Evolutionary conservation across 805 yeast species (phyloP).

Genomic region (Wickerhamiella domercqiae): DNA sequence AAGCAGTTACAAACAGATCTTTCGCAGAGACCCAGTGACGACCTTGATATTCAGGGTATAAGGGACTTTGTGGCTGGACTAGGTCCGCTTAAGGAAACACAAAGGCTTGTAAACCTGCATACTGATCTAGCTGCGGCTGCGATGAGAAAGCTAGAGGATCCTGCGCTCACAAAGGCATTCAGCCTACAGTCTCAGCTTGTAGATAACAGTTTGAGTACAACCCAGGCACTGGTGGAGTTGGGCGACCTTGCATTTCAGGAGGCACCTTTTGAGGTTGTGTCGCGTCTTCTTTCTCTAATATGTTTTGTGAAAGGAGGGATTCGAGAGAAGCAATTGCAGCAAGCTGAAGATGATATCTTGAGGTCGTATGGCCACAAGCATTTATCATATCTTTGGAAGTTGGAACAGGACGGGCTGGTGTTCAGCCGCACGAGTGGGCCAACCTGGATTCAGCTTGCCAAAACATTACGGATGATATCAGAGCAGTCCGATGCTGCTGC

Average conservation of each 20-base stretch:
- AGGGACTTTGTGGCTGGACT: conserved; percentile 57
- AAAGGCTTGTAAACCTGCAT: conserved; percentile 54
- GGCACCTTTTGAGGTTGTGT: conserved; percentile 29
- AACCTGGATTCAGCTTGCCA: neutral
- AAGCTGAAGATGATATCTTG: conserved; percentile 31
- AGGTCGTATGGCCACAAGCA: conserved; percentile 51
- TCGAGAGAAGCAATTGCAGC: conserved; percentile 40
- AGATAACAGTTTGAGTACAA: conserved; percentile 32
- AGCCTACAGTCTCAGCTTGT: conserved; percentile 44
- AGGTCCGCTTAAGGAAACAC: conserved; percentile 49
- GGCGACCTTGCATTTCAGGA: conserved; percentile 36
- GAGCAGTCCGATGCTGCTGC: conserved; percentile 8
- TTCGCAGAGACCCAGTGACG: conserved; percentile 27
- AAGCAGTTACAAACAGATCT: conserved; percentile 53
- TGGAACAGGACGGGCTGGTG: conserved; percentile 36
- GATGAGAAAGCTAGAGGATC: conserved; percentile 31
- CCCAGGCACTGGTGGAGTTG: conserved; percentile 28
- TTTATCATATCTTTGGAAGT: conserved; percentile 32
- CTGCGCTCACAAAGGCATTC: conserved; percentile 18
- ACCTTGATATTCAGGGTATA: conserved; percentile 51
- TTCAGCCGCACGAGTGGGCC: conserved; percentile 17
- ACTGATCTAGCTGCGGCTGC: conserved; percentile 58
- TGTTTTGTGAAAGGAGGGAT: conserved; percentile 56
- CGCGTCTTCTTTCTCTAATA: conserved; percentile 42
- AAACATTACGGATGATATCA: neutral